Percentiles rank a stretch among this genome's conserved stretches.
Evolutionary conservation across 2,329 filamentous ascomycete species (phyloP).

Genomic region (Stachybotrys chartarum): DNA sequence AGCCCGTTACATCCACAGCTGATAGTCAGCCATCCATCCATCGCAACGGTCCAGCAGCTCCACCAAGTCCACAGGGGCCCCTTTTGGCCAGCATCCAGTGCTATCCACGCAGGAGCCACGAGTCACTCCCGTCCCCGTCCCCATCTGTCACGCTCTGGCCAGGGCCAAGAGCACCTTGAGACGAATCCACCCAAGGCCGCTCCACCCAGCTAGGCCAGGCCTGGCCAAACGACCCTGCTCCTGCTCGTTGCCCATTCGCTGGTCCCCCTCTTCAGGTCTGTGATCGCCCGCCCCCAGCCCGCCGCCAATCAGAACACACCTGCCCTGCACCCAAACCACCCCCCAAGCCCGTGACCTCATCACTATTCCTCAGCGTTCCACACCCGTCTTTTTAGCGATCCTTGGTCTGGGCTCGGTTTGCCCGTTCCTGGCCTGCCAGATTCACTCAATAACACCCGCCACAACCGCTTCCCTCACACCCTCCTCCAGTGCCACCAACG

Average conservation of each 20-base stretch:
- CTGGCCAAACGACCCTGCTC: background rate
- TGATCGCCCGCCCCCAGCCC: conserved; percentile 1
- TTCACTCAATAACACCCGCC: background rate
- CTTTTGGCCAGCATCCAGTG: too few species aligned
- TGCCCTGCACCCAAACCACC: background rate
- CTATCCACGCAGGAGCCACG: background rate
- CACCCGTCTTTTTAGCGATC: background rate
- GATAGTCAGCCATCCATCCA: conserved; percentile 8
- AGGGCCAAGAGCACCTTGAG: background rate
- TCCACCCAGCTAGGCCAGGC: background rate
- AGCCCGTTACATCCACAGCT: conserved; percentile 5
- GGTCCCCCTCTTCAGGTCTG: background rate
- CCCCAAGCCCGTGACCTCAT: conserved; percentile 4
- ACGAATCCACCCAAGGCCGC: background rate
- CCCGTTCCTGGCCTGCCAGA: background rate
- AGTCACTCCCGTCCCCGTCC: background rate
- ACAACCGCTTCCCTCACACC: background rate
- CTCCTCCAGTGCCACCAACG: background rate
- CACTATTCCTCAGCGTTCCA: background rate
- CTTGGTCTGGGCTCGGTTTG: background rate
- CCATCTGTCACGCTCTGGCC: background rate
- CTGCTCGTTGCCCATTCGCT: background rate
- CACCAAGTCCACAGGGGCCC: background rate
- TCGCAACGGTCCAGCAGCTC: background rate
- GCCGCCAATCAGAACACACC: background rate